Evolutionary conservation across 2,329 filamentous ascomycete genomes (phyloP).

Genomic region (Beauveria sp.): DNA sequence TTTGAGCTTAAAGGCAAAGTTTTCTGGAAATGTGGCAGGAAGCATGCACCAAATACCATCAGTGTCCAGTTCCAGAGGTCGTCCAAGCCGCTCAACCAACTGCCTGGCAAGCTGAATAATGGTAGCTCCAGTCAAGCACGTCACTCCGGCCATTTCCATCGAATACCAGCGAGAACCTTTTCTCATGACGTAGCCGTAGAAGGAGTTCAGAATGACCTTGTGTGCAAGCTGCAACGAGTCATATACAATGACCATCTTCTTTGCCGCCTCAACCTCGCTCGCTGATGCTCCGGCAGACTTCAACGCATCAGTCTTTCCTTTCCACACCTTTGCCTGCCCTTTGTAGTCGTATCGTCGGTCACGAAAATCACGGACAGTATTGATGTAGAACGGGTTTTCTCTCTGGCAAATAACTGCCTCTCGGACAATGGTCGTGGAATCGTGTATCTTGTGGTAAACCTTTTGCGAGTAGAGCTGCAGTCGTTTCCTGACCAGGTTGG

Average conservation of each 20-base stretch:
- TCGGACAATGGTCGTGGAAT: constrained; percentile 82
- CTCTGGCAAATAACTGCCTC: constrained; percentile 98
- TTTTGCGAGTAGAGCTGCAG: constrained; percentile 93
- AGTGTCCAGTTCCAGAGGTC: constrained; percentile 89
- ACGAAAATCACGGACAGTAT: constrained; percentile 92
- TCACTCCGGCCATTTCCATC: constrained; percentile 98
- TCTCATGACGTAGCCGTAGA: constrained; percentile 99
- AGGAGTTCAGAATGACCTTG: constrained; percentile 98
- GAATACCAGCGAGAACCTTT: constrained; percentile 99
- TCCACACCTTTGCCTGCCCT: constrained; percentile 96
- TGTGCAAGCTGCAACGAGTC: constrained; percentile 95
- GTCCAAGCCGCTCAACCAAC: constrained; percentile 85
- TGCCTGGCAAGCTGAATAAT: constrained; percentile 96
- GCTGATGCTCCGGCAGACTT: constrained; percentile 72
- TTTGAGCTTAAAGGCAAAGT: constrained; percentile 88
- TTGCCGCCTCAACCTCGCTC: constrained; percentile 80
- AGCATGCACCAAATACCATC: constrained; percentile 99
- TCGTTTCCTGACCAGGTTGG: constrained; percentile 71
- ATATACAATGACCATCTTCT: constrained; percentile 97
- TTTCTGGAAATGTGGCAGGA: constrained; percentile 91
- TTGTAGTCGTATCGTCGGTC: constrained; percentile 98
- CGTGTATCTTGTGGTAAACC: constrained; percentile 98
- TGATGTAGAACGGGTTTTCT: constrained; percentile 96
- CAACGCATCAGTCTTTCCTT: constrained; percentile 83
- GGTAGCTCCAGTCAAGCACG: constrained; percentile 87